Evolutionary conservation across 2,329 filamentous ascomycete species (phyloP), one percentile per base, ranked within the genome.

Genomic region (Stylonectria norvegica): DNA sequence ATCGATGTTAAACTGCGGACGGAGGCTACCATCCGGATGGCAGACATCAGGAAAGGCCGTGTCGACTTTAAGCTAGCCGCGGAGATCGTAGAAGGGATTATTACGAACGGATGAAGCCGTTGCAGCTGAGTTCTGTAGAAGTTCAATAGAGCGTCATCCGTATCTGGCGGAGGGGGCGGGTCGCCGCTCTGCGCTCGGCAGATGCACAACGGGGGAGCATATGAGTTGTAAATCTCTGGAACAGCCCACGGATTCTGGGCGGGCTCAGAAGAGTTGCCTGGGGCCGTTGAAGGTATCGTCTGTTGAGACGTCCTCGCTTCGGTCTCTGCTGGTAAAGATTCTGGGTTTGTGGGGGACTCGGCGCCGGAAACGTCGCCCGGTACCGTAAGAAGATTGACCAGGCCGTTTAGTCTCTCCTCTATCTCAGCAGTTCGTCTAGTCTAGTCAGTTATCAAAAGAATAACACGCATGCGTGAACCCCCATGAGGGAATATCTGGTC

Each of bases 21-120:
- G 0, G 72, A 75, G 0, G 73, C 63, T 0, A 76, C 70, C 65
- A 74, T 75, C 7, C 66, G 60, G 17, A 78, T 72, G 4, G 70
- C 65, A 1, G 68, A 58, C 59, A 76, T 71, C 3, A 78, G 56
- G 20, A 77, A 73, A 0, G 75, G 75, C 8, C 65, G 59, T 0
- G 59, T 64, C 1, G 60, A 50, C 10, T 61, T 61, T 2, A 77
- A 55, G 5, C 62, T 58, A 0, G 60, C 52, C 2, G 68, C 66
- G 0, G 63, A 62, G 1, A 64, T 58, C 1, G 49, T 52, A 1
- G 57, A 47, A 0, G 68, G 66, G 2, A 77, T 49, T 7, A 70
- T 49, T 5, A 77, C 71, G 25, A 77, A 76, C 0, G 74, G 74
- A 20, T 69, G 69, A 2, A 67, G 50, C 0, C 65, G 65, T 31